Conservation (phyloP, 176 grass and related monocot genomes). For the Zea mays region DNA sequence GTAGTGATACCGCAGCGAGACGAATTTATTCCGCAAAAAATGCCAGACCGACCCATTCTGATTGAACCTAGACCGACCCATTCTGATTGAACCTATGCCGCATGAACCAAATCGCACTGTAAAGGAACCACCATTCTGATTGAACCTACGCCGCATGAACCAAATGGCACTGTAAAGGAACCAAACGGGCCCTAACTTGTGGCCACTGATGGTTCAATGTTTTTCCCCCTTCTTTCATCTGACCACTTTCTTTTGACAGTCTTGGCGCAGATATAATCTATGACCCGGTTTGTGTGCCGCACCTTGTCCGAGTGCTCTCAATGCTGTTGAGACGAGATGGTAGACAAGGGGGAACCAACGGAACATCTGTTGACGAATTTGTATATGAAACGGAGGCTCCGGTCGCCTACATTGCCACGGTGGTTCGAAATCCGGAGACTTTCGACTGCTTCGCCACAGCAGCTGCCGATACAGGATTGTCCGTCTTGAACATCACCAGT, state of each 20-base stretch:
- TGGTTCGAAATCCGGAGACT: constrained; percentile 76
- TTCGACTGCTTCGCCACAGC: constrained; percentile 67
- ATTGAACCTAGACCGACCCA: too few relatives aligned
- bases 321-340: constrained; percentile 32
- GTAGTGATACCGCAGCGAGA: too few relatives aligned
- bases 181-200: too few relatives aligned
- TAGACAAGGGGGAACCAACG: not conserved
- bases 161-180: too few relatives aligned
- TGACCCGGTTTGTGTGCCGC: constrained; percentile 59
- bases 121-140: too few relatives aligned
- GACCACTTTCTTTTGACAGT: constrained; percentile 34
- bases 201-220: not conserved
- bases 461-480: constrained; percentile 53
- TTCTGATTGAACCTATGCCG: too few relatives aligned
- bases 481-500: constrained; percentile 54
- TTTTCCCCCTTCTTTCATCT: not conserved
- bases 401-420: constrained; percentile 68
- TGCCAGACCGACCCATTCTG: too few relatives aligned
- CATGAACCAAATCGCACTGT: too few relatives aligned
- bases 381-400: constrained; percentile 26
- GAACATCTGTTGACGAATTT: constrained; percentile 16
- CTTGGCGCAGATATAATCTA: constrained; percentile 96
- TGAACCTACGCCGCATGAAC: too few relatives aligned
- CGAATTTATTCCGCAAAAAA: too few relatives aligned
- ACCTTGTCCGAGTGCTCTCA: constrained; percentile 67